phyloP scores from a whole-genome alignment of 2,329 filamentous ascomycete genomes.

The Penicillium digitatum region DNA sequence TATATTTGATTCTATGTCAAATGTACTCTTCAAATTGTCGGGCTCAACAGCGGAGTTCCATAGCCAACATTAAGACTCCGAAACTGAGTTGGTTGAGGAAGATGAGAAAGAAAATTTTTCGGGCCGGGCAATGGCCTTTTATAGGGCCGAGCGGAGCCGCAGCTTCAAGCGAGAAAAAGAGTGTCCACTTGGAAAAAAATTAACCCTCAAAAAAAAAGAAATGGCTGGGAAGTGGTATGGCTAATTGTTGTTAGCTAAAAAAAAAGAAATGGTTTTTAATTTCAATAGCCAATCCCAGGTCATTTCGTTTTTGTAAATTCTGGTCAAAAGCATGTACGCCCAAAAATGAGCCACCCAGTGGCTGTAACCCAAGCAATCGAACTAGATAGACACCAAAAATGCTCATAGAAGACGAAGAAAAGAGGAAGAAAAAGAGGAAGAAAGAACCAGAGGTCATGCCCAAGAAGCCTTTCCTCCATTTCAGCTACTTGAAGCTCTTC shows the following conservation, averaged over 20 bases:
- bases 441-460: neutral
- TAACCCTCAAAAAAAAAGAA: neutral
- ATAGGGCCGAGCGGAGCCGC: constrained; percentile 33
- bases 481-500: constrained; percentile 35
- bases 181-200: constrained; percentile 4
- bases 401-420: neutral
- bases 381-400: neutral
- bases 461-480: neutral
- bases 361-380: constrained; percentile 1
- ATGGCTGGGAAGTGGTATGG: neutral
- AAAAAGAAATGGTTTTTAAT: neutral
- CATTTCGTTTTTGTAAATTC: neutral
- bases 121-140: constrained; percentile 25
- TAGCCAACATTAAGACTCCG: constrained; percentile 11
- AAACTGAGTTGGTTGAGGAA: constrained; percentile 9
- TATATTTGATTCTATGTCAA: neutral
- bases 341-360: constrained; percentile 8
- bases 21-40: neutral
- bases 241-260: neutral
- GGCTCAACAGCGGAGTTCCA: neutral
- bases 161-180: constrained; percentile 28
- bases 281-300: neutral
- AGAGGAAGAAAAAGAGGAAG: neutral
- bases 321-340: constrained; percentile 2
- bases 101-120: constrained; percentile 26